phyloP scores from a whole-genome alignment of 164 flowering plant species.

The Magnolia officinalis region DNA sequence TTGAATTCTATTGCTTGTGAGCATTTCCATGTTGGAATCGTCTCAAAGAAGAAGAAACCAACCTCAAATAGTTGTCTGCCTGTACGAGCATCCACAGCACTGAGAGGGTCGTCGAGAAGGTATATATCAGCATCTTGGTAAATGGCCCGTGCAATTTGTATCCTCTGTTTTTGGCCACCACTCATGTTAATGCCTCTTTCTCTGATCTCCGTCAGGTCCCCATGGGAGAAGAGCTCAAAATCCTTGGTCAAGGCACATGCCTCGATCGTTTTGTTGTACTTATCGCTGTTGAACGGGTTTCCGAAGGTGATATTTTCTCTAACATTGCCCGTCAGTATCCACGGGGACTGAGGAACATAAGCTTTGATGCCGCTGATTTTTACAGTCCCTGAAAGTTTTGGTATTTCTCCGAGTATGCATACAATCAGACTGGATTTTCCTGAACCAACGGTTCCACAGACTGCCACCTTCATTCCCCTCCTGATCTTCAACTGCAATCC shows the following conservation, averaged over 20 bases:
- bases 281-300: constrained; percentile 42
- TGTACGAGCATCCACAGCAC: constrained; percentile 99
- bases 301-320: constrained; percentile 87
- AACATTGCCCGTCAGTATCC: constrained; percentile 86
- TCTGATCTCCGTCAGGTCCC: constrained; percentile 91
- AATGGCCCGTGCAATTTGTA: constrained; percentile 93
- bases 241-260: constrained; percentile 90
- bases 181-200: constrained; percentile 98
- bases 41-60: constrained; percentile 5
- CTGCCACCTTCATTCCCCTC: constrained; percentile 88
- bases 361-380: constrained; percentile 84
- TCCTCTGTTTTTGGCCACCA: constrained; percentile 97
- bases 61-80: constrained; percentile 92
- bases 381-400: constrained; percentile 62
- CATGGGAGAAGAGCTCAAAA: constrained; percentile 73
- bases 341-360: constrained; percentile 93
- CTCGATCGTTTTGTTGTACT: constrained; percentile 58
- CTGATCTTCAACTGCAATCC: constrained; percentile 54
- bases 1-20: too few relatives aligned
- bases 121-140: constrained; percentile 95
- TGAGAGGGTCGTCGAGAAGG: constrained; percentile 94
- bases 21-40: neutral
- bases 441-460: constrained; percentile 93
- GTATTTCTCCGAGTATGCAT: constrained; percentile 79
- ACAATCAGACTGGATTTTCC: constrained; percentile 92